These are phyloP conservation scores for Plasmodium cynomolgi DNA, from an alignment of 169 alveolate species.

Conservation along the genomic window DNA sequence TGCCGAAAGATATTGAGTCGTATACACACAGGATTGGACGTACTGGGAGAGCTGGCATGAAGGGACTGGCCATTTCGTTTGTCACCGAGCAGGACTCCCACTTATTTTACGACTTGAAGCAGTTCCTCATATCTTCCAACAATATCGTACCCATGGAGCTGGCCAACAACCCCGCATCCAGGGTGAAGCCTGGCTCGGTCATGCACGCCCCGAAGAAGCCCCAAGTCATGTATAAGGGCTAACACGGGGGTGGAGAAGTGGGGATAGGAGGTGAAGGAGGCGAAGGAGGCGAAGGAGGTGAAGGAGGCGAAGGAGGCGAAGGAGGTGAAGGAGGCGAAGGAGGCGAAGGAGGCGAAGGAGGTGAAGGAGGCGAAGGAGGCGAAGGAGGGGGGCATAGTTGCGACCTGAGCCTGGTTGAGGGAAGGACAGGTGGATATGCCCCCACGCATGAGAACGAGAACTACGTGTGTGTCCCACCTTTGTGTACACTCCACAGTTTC, in stretches of 20 bases:
- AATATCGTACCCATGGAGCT: slow-evolving; percentile 94
- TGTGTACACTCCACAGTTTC: background rate
- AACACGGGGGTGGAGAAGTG: background rate
- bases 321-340: background rate
- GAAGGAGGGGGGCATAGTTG: too few species aligned
- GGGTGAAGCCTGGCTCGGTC: slow-evolving; percentile 85
- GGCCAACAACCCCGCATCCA: slow-evolving; percentile 90
- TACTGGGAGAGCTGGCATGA: slow-evolving; percentile 99
- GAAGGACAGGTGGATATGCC: too few species aligned
- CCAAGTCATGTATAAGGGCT: slow-evolving; percentile 35
- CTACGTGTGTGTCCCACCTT: background rate
- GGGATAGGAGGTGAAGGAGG: background rate
- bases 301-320: too few species aligned
- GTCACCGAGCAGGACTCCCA: slow-evolving; percentile 93
- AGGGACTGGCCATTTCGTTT: slow-evolving; percentile 96
- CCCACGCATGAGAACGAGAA: too few species aligned
- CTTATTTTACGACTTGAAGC: slow-evolving; percentile 92
- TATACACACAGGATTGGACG: slow-evolving; percentile 98
- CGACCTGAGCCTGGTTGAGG: too few species aligned
- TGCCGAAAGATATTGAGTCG: slow-evolving; percentile 96
- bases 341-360: background rate
- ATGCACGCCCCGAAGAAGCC: slow-evolving; percentile 39
- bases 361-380: too few species aligned
- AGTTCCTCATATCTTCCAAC: slow-evolving; percentile 90
- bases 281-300: background rate